Conservation (phyloP, 1,284 basidiomycete genomes). For the Thelephora terrestris region DNA sequence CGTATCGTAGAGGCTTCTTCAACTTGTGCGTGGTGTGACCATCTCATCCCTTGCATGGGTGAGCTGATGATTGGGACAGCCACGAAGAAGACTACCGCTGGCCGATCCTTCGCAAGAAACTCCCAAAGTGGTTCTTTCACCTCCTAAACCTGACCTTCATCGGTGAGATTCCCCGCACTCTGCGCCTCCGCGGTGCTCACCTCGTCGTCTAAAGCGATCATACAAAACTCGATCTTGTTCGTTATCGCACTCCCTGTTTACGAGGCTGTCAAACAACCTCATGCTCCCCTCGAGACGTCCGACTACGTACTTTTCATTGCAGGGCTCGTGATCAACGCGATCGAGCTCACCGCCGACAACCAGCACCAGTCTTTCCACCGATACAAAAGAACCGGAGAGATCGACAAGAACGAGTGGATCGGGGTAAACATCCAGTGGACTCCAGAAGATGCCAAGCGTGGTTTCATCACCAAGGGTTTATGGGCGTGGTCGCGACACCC, state of each 20-base stretch:
- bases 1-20: conserved; percentile 79
- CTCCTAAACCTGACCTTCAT: conserved; percentile 79
- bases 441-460: conserved; percentile 60
- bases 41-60: conserved; percentile 1
- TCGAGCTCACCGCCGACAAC: conserved; percentile 83
- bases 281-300: conserved; percentile 41
- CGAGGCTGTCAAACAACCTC: conserved; percentile 44
- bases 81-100: conserved; percentile 90
- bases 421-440: conserved; percentile 56
- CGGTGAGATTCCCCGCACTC: conserved; percentile 25
- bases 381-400: conserved; percentile 56
- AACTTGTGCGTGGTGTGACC: conserved; percentile 37
- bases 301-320: conserved; percentile 60
- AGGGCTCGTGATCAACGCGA: conserved; percentile 46
- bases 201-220: conserved; percentile 33
- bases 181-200: not conserved
- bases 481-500: conserved; percentile 87
- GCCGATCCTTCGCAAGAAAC: conserved; percentile 59
- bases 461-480: conserved; percentile 78
- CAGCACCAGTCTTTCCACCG: conserved; percentile 82
- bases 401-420: conserved; percentile 48
- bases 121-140: conserved; percentile 68
- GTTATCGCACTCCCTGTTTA: conserved; percentile 56
- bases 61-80: conserved; percentile 19
- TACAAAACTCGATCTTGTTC: conserved; percentile 76